A percentile compares a stretch with the other conserved stretches of the same genome.
Conservation (phyloP, 192 early-diverging fungal species). For the Phlyctochytrium bullatum region DNA sequence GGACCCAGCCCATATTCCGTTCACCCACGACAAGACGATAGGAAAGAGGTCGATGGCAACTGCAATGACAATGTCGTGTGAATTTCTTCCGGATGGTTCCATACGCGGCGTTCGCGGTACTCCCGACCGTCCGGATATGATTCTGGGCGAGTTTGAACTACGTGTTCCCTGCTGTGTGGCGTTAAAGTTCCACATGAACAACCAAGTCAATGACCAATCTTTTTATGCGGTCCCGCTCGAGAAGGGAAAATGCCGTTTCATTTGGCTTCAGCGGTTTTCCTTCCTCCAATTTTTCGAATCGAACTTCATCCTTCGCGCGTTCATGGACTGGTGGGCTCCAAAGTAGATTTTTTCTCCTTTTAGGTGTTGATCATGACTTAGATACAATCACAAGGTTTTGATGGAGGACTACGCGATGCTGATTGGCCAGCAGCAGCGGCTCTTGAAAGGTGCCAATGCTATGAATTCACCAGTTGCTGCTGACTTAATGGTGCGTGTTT, state of each 20-base stretch:
- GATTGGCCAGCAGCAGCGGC: slow-evolving; percentile 26
- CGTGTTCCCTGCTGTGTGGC: slow-evolving; percentile 10
- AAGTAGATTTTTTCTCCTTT: background rate
- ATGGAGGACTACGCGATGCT: slow-evolving; percentile 38
- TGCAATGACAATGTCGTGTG: slow-evolving; percentile 24
- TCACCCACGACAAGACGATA: slow-evolving; percentile 40
- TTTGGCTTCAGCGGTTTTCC: slow-evolving; percentile 30
- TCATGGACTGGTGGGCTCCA: slow-evolving; percentile 18
- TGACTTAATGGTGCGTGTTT: slow-evolving; percentile 30
- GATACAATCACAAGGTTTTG: slow-evolving; percentile 22
- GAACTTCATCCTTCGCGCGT: slow-evolving; percentile 3
- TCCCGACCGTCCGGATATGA: slow-evolving; percentile 19
- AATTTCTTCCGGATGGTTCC: slow-evolving; percentile 11
- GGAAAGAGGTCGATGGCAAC: slow-evolving; percentile 31
- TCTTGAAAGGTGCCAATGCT: slow-evolving; percentile 22
- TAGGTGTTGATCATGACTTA: background rate
- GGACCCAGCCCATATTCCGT: slow-evolving; percentile 37
- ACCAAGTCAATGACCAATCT: slow-evolving; percentile 22
- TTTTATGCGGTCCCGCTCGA: slow-evolving; percentile 34
- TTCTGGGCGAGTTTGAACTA: slow-evolving; percentile 19
- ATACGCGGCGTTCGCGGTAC: slow-evolving; percentile 17
- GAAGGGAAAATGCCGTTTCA: slow-evolving; percentile 38
- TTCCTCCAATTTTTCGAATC: slow-evolving; percentile 15
- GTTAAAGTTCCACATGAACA: slow-evolving; percentile 12
- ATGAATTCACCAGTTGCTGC: slow-evolving; percentile 34